Evolutionary conservation across 1,284 basidiomycete species (phyloP).

Genomic region (Chalciporus sp.): DNA sequence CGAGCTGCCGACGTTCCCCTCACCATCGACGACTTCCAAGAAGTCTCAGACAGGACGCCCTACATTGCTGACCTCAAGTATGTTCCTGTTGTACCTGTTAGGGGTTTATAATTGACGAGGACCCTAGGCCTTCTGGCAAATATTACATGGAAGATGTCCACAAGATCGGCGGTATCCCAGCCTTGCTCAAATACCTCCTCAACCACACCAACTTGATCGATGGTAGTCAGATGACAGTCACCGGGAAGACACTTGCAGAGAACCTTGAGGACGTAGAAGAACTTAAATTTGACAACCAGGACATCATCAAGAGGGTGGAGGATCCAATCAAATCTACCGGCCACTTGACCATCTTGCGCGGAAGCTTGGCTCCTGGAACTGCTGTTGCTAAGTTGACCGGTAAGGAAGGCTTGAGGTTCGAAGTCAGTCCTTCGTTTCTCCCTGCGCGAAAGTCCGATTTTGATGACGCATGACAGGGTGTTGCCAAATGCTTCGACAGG

Average conservation of each 20-base stretch:
- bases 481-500: conserved; percentile 79
- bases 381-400: conserved; percentile 97
- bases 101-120: conserved; percentile 2
- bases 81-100: conserved; percentile 9
- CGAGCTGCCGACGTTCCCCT: conserved; percentile 87
- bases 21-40: conserved; percentile 93
- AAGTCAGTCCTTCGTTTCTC: conserved; percentile 46
- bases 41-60: conserved; percentile 86
- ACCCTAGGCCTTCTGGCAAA: conserved; percentile 81
- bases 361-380: conserved; percentile 88
- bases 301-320: conserved; percentile 78
- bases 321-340: conserved; percentile 93
- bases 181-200: conserved; percentile 82
- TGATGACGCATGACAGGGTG: conserved; percentile 46
- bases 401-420: conserved; percentile 90
- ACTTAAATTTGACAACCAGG: conserved; percentile 78
- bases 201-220: conserved; percentile 88
- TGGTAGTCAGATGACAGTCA: conserved; percentile 89
- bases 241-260: conserved; percentile 91
- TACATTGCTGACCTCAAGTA: conserved; percentile 92
- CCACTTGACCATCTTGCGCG: conserved; percentile 89
- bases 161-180: conserved; percentile 87
- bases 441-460: conserved; percentile 3
- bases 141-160: conserved; percentile 98
- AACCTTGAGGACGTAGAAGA: conserved; percentile 84